These are phyloP conservation scores for Aplosporella prunicola DNA, from an alignment of 2,329 filamentous ascomycete species.

Conservation along the genomic window DNA sequence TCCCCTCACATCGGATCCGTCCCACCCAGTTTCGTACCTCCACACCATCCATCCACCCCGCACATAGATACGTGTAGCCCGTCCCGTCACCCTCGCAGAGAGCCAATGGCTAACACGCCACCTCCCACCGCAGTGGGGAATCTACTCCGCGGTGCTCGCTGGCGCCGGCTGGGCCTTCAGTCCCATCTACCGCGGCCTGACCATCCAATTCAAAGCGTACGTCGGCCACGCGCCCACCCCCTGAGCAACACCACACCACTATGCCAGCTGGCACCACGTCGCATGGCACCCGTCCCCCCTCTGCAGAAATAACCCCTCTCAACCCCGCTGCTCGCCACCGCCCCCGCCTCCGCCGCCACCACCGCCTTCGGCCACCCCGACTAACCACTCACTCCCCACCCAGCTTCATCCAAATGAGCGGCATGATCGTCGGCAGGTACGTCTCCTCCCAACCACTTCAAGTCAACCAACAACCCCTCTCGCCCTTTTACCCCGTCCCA, in stretches of 20 bases:
- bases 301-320: no score
- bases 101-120: not conserved
- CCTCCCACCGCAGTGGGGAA: constrained; percentile 50
- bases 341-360: no score
- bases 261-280: no score
- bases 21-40: not conserved
- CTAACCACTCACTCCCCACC: not conserved
- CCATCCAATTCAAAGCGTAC: constrained; percentile 70
- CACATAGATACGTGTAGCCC: no score
- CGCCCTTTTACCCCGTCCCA: not conserved
- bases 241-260: no score
- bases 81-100: no score
- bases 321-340: no score
- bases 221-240: no score
- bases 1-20: no score
- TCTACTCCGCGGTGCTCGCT: constrained; percentile 53
- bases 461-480: not conserved
- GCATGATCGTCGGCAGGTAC: constrained; percentile 60
- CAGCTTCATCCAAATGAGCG: constrained; percentile 77
- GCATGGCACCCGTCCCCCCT: no score
- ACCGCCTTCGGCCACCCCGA: no score
- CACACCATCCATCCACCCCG: no score
- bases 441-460: not conserved
- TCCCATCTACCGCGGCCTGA: constrained; percentile 63
- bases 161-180: constrained; percentile 55